These are phyloP conservation scores for Tricholoma sp. DNA, from an alignment of 768 basidiomycete species.

Conservation along the genomic window DNA sequence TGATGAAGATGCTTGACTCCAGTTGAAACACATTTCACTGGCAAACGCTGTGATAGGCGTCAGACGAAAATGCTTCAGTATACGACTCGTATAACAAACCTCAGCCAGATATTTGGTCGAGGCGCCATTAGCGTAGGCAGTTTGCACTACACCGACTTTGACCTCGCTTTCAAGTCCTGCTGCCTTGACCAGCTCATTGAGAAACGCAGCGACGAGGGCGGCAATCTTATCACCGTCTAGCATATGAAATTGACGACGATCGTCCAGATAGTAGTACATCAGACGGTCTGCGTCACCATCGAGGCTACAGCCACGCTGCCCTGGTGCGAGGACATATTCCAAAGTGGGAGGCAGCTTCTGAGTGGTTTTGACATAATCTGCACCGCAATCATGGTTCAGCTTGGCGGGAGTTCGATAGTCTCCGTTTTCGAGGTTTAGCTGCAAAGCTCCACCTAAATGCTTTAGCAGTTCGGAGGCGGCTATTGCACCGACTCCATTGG, in stretches of 20 bases:
- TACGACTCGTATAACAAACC: constrained; percentile 35
- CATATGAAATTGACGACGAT: constrained; percentile 75
- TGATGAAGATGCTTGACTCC: constrained; percentile 99
- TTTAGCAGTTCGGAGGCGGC: constrained; percentile 59
- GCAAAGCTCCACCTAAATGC: constrained; percentile 56
- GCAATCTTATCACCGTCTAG: constrained; percentile 99
- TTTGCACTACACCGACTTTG: constrained; percentile 94
- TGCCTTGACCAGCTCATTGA: constrained; percentile 82
- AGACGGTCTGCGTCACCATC: constrained; percentile 98
- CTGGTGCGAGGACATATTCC: constrained; percentile 51
- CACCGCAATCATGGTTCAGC: constrained; percentile 87
- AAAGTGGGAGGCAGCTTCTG: constrained; percentile 85
- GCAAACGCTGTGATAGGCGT: constrained; percentile 62
- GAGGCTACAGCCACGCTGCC: constrained; percentile 85
- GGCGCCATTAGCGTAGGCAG: constrained; percentile 96
- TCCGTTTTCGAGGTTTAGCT: constrained; percentile 67
- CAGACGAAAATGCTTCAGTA: background rate
- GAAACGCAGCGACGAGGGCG: constrained; percentile 86
- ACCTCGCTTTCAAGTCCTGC: constrained; percentile 75
- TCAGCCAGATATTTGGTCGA: constrained; percentile 89
- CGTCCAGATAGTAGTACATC: constrained; percentile 91
- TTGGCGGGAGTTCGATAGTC: constrained; percentile 58
- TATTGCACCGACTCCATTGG: constrained; percentile 92
- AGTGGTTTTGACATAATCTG: constrained; percentile 93
- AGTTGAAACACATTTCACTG: constrained; percentile 92